Conservation (phyloP, 129 eudicot species). For the Flaveria bidentis region DNA sequence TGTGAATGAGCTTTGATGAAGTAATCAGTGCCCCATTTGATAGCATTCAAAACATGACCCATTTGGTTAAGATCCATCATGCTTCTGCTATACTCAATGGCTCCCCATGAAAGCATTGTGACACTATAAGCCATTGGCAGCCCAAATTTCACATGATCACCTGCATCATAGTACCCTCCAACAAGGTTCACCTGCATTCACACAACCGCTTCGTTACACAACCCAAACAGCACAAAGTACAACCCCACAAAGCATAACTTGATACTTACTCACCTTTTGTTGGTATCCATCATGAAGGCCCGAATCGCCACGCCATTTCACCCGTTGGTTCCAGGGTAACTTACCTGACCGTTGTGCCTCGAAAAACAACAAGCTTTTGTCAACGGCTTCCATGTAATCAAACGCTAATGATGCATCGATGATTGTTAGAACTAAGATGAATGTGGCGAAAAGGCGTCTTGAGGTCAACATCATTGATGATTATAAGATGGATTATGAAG, state of each 20-base stretch:
- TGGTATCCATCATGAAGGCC: constrained; percentile 66
- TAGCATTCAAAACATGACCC: constrained; percentile 61
- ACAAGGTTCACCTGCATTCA: constrained; percentile 64
- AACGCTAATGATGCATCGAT: constrained; percentile 41
- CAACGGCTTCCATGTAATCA: constrained; percentile 67
- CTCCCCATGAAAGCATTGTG: constrained; percentile 79
- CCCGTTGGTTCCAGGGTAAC: constrained; percentile 53
- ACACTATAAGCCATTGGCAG: constrained; percentile 74
- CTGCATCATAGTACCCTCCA: constrained; percentile 89
- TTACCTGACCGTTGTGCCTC: constrained; percentile 92
- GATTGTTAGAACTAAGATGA: constrained; percentile 35
- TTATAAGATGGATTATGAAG: constrained; percentile 22
- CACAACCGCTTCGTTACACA: background rate
- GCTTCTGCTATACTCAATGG: constrained; percentile 47
- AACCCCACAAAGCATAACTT: background rate
- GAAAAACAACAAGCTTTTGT: constrained; percentile 71
- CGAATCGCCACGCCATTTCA: constrained; percentile 78
- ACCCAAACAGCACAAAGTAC: constrained; percentile 3
- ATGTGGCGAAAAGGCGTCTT: constrained; percentile 1
- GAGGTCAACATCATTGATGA: constrained; percentile 16
- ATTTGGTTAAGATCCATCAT: constrained; percentile 46
- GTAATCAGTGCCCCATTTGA: constrained; percentile 90
- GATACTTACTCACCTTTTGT: constrained; percentile 40
- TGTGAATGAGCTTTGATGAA: constrained; percentile 77
- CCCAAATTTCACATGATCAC: constrained; percentile 88